Evolutionary conservation across 805 yeast species (phyloP).

Genomic region (Suhomyces xylopsoci): DNA sequence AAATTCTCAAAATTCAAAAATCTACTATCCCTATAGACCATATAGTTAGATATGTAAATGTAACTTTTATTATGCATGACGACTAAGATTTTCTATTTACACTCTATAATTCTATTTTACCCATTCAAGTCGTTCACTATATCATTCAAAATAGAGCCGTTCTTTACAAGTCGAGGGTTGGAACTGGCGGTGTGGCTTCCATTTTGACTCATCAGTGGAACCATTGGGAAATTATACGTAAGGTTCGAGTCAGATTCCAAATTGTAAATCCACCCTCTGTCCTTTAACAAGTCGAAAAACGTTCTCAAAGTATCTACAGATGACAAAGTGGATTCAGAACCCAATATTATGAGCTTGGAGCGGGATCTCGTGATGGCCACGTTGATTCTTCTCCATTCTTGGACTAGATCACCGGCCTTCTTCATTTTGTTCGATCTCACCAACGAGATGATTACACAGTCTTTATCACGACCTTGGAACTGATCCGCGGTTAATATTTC

Average conservation of each 20-base stretch:
- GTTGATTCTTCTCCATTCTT: conserved; percentile 89
- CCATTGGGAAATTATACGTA: conserved; percentile 28
- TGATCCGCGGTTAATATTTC: conserved; percentile 93
- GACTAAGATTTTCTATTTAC: not conserved
- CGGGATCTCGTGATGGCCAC: conserved; percentile 93
- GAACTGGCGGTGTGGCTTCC: not conserved
- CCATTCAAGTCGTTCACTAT: conserved; percentile 26
- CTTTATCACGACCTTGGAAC: conserved; percentile 95
- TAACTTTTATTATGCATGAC: not conserved
- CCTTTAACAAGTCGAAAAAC: conserved; percentile 56
- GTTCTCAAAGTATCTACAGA: conserved; percentile 51
- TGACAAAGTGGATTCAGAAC: conserved; percentile 64
- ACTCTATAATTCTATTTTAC: conserved; percentile 3
- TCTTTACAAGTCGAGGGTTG: conserved; percentile 12
- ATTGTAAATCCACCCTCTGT: conserved; percentile 61
- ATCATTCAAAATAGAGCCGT: conserved; percentile 24
- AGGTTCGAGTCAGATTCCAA: conserved; percentile 45
- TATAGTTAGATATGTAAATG: too few species aligned
- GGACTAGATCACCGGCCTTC: conserved; percentile 71
- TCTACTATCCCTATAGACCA: too few species aligned
- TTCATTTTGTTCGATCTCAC: conserved; percentile 73
- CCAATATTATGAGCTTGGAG: conserved; percentile 77
- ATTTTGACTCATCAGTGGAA: not conserved
- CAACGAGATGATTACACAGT: conserved; percentile 82
- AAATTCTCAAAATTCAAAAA: too few species aligned